A percentile compares a stretch with the other conserved stretches of the same genome.
Conservation (phyloP, 1,284 basidiomycete species). For the Phylloboletellus chloephorus region DNA sequence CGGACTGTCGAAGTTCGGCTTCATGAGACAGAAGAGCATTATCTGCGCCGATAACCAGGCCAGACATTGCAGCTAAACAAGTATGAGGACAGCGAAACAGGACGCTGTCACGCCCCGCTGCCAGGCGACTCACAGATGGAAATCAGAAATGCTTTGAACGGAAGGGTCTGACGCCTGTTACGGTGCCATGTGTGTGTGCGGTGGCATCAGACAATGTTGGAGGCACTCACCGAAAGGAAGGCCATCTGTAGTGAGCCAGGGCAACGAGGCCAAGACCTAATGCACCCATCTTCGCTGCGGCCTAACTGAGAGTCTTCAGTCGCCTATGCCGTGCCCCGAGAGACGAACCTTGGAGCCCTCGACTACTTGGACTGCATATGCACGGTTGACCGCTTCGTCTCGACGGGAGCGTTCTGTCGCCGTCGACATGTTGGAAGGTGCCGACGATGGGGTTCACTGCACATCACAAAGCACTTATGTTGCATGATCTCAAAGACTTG, state of each 20-base stretch:
- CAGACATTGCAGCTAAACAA: conserved; percentile 52
- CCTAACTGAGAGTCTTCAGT: conserved; percentile 36
- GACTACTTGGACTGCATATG: conserved; percentile 49
- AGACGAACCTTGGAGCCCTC: conserved; percentile 45
- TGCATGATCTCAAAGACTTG: no score
- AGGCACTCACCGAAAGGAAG: conserved; percentile 60
- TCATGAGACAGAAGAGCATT: conserved; percentile 71
- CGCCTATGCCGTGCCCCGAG: conserved; percentile 1
- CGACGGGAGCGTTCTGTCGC: conserved; percentile 37
- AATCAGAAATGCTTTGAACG: conserved; percentile 74
- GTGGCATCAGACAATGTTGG: not conserved
- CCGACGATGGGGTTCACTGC: not conserved
- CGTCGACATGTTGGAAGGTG: conserved; percentile 33
- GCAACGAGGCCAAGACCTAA: conserved; percentile 59
- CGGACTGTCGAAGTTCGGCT: conserved; percentile 54
- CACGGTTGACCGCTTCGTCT: conserved; percentile 48
- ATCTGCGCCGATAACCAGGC: conserved; percentile 73
- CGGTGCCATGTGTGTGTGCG: not conserved
- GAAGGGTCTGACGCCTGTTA: conserved; percentile 68
- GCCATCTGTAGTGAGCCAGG: conserved; percentile 71
- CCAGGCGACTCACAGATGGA: conserved; percentile 44
- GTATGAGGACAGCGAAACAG: conserved; percentile 3
- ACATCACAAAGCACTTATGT: no score
- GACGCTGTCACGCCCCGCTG: not conserved
- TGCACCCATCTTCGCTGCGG: conserved; percentile 48